Evolutionary conservation across 495 filamentous ascomycete genomes (phyloP).

Genomic region (Penicillium diatomitis): DNA sequence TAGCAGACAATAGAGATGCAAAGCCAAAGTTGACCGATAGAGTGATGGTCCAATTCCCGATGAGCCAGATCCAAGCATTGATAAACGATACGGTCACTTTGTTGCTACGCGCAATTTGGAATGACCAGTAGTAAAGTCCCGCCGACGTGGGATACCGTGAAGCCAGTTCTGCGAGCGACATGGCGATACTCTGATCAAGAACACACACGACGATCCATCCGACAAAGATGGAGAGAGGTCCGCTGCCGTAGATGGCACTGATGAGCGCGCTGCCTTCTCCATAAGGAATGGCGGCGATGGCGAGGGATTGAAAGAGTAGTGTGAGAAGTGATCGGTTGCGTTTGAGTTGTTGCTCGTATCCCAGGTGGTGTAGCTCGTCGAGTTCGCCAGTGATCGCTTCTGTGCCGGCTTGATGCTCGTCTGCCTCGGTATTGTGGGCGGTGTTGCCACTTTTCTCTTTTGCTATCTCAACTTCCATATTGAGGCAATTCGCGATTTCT

Average conservation of each 20-base stretch:
- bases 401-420: constrained; percentile 11
- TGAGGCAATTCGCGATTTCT: no score
- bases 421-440: not conserved
- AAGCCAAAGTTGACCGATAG: constrained; percentile 61
- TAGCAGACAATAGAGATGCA: constrained; percentile 47
- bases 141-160: constrained; percentile 43
- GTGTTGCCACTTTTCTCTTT: not conserved
- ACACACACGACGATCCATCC: constrained; percentile 34
- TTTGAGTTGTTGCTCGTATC: constrained; percentile 30
- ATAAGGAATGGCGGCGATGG: constrained; percentile 38
- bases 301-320: constrained; percentile 28
- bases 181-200: constrained; percentile 30
- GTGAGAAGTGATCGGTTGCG: constrained; percentile 31
- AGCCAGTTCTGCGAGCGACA: constrained; percentile 39
- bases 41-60: constrained; percentile 64
- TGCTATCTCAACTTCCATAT: no score
- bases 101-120: constrained; percentile 24
- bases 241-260: constrained; percentile 34
- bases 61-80: constrained; percentile 57
- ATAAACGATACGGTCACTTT: constrained; percentile 49
- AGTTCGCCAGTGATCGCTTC: constrained; percentile 6
- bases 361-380: constrained; percentile 24
- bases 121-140: constrained; percentile 44
- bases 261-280: constrained; percentile 38
- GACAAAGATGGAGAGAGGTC: constrained; percentile 32